These are phyloP conservation scores for Quaeritorhiza haematococci DNA, from an alignment of 371 early-diverging fungal species.

Conservation along the genomic window DNA sequence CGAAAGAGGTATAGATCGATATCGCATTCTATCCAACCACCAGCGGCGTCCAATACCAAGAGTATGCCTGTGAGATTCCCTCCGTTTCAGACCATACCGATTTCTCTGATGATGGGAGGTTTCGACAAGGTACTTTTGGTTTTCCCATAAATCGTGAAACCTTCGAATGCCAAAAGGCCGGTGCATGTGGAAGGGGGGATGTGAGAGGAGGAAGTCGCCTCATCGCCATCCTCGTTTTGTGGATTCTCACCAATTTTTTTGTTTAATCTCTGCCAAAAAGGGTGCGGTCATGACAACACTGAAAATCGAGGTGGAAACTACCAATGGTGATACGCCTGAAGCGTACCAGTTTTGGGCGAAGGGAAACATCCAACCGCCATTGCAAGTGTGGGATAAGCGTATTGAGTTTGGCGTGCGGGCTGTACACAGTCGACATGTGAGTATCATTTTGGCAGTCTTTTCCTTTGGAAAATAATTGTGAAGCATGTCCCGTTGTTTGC, in stretches of 20 bases:
- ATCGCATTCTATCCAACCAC: slow-evolving; percentile 7
- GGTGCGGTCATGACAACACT: slow-evolving; percentile 21
- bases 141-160: too few relatives aligned
- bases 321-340: slow-evolving; percentile 26
- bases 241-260: neutral
- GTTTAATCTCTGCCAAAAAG: slow-evolving; percentile 11
- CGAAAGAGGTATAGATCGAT: slow-evolving; percentile 15
- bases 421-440: slow-evolving; percentile 38
- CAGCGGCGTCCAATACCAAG: slow-evolving; percentile 8
- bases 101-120: slow-evolving; percentile 28
- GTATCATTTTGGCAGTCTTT: neutral
- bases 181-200: too few relatives aligned
- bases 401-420: slow-evolving; percentile 46
- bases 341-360: slow-evolving; percentile 25
- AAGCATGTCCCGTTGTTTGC: too few relatives aligned
- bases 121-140: slow-evolving; percentile 26
- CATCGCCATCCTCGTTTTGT: too few relatives aligned
- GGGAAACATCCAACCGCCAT: slow-evolving; percentile 36
- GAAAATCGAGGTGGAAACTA: slow-evolving; percentile 29
- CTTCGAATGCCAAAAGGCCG: too few relatives aligned
- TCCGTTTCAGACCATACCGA: slow-evolving; percentile 17
- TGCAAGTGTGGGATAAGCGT: slow-evolving; percentile 35
- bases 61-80: slow-evolving; percentile 20
- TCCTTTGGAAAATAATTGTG: too few relatives aligned
- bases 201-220: too few relatives aligned